phyloP scores from a whole-genome alignment of 2,329 filamentous ascomycete species.

The Dactylellina haptotyla region DNA sequence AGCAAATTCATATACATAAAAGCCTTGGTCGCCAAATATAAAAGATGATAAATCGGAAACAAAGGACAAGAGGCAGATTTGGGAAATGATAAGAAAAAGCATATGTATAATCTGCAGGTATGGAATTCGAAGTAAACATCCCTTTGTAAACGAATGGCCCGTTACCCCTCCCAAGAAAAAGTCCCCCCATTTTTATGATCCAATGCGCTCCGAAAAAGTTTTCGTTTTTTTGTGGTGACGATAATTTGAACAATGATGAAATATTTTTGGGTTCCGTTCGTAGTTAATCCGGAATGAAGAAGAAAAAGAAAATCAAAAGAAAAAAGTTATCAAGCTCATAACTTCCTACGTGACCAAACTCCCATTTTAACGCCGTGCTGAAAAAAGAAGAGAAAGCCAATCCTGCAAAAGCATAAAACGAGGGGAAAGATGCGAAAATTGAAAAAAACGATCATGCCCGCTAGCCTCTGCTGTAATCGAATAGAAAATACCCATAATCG shows the following conservation, averaged over 20 bases:
- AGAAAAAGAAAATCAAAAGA: constrained; percentile 4
- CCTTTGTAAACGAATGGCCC: constrained; percentile 38
- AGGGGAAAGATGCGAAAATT: constrained; percentile 12
- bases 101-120: constrained; percentile 2
- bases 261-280: constrained; percentile 21
- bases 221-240: constrained; percentile 16
- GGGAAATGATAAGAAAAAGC: background rate
- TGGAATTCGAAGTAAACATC: background rate
- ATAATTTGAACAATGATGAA: constrained; percentile 3
- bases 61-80: background rate
- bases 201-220: constrained; percentile 39
- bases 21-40: background rate
- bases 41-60: background rate
- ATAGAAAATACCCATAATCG: constrained; percentile 19
- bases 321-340: background rate
- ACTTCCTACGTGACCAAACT: constrained; percentile 32
- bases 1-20: constrained; percentile 14
- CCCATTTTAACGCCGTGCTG: constrained; percentile 46
- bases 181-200: constrained; percentile 30
- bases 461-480: constrained; percentile 31
- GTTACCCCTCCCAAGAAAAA: background rate
- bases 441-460: constrained; percentile 36
- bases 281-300: background rate
- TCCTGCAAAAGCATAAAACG: constrained; percentile 9
- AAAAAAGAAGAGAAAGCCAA: constrained; percentile 4